phyloP scores from a whole-genome alignment of 2,329 filamentous ascomycete species.

The Aspergillus hortae region DNA sequence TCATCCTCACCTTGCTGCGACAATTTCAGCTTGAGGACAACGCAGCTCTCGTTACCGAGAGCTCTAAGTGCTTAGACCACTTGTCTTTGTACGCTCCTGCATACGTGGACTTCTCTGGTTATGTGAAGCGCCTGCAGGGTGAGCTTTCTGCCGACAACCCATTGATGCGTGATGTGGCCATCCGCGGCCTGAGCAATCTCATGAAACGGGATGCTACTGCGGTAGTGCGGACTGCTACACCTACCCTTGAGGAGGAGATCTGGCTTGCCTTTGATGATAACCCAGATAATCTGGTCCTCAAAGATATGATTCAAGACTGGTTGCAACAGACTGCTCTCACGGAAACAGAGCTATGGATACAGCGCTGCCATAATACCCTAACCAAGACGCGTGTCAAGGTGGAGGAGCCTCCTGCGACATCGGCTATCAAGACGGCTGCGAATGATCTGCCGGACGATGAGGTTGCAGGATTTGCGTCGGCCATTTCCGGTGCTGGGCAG shows the following conservation, averaged over 20 bases:
- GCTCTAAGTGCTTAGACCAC: slow-evolving; percentile 82
- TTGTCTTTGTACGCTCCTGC: slow-evolving; percentile 87
- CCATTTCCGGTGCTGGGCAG: slow-evolving; percentile 59
- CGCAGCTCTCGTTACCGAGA: slow-evolving; percentile 67
- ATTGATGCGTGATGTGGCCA: slow-evolving; percentile 71
- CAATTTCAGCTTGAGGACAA: slow-evolving; percentile 78
- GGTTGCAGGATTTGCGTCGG: slow-evolving; percentile 89
- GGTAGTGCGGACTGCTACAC: slow-evolving; percentile 70
- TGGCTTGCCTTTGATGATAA: slow-evolving; percentile 83
- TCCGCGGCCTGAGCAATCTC: slow-evolving; percentile 86
- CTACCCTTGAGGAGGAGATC: slow-evolving; percentile 81
- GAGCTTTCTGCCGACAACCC: slow-evolving; percentile 68
- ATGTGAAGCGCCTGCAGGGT: slow-evolving; percentile 76
- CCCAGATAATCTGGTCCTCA: slow-evolving; percentile 74
- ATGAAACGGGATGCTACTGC: slow-evolving; percentile 90
- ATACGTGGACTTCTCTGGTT: slow-evolving; percentile 77
- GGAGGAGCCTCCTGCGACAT: slow-evolving; percentile 44
- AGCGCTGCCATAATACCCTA: slow-evolving; percentile 81
- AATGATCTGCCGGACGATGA: slow-evolving; percentile 94
- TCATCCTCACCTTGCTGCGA: slow-evolving; percentile 80
- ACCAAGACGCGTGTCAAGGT: slow-evolving; percentile 76
- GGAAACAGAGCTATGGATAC: slow-evolving; percentile 81
- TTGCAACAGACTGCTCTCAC: slow-evolving; percentile 80
- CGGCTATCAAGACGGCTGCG: slow-evolving; percentile 43
- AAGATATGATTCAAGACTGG: slow-evolving; percentile 88